Evolutionary conservation across 441 rosid genomes (phyloP).

Genomic region (Pelargonium cotyledonis): DNA sequence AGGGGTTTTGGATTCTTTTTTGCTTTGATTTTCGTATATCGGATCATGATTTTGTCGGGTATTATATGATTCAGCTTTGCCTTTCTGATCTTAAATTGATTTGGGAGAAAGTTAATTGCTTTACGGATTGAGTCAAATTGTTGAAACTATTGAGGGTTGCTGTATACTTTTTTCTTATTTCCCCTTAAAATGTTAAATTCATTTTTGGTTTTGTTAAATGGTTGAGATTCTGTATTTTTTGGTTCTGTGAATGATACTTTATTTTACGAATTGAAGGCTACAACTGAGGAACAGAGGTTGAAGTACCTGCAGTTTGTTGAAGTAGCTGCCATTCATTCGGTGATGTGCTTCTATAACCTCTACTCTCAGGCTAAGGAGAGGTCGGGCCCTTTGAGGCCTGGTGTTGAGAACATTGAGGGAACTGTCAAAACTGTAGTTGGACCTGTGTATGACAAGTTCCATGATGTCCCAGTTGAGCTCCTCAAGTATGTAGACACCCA

Average conservation of each 20-base stretch:
- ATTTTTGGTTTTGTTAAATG: too few species aligned
- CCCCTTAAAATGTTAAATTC: too few species aligned
- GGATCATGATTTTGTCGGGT: too few species aligned
- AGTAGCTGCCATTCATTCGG: conserved; percentile 59
- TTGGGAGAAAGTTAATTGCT: too few species aligned
- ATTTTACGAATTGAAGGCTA: conserved; percentile 19
- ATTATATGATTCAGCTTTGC: neutral
- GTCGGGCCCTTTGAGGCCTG: conserved; percentile 75
- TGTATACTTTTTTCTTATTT: too few species aligned
- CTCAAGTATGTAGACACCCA: conserved; percentile 82
- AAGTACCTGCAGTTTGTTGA: conserved; percentile 85
- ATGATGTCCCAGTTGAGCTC: conserved; percentile 59
- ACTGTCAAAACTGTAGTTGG: conserved; percentile 77
- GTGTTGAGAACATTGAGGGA: conserved; percentile 86
- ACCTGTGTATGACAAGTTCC: conserved; percentile 73
- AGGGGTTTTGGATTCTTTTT: neutral
- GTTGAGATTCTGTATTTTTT: neutral
- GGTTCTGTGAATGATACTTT: neutral
- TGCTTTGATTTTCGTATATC: neutral
- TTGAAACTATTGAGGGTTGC: too few species aligned
- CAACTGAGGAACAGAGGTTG: conserved; percentile 52
- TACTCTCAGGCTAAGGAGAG: conserved; percentile 75
- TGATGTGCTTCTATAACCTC: conserved; percentile 44
- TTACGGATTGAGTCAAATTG: neutral
- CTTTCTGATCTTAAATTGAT: neutral